Evolutionary conservation across 768 basidiomycete species (phyloP), one percentile per base, ranked within the genome.

Genomic region (Pleurotus eryngii): DNA sequence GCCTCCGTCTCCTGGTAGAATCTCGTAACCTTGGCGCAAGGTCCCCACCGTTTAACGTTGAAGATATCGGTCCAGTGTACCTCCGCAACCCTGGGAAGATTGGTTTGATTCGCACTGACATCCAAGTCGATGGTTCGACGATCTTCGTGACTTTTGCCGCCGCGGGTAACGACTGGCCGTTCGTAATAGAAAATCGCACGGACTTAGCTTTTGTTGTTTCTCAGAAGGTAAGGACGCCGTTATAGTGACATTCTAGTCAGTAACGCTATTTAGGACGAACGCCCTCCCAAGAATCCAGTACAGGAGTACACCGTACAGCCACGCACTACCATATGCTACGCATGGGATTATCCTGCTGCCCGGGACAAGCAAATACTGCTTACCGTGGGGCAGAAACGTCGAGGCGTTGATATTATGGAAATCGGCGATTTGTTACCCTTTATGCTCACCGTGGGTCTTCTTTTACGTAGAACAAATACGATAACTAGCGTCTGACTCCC

Each of bases 331-430:
- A 68, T 81, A 46, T 74, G 82, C 30, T 99, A 98, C 67, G 90
- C 95, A 4, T 99, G 96, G 96, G 97, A 99, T 66, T 84, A 80
- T 58, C 97, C 97, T 5, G 90, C 94, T 2, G 86, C 87, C 1
- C 76, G 76, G 46, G 86, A 89, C 63, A 98, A 96, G 73, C 86
- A 84, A 61, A 75, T 99, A 22, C 69, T 84, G 37, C 75, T 99
- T 18, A 68, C 70, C 8, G 78, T 86, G 49, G 86, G 85, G 43
- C 80, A 81, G 20, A 72, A 81, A 54, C 82, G 81, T 9, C 82
- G 92, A 26, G 70, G 78, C 18, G 76, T 98, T 50, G 96, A 98
- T 67, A 87, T 96, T 59, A 87, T 96, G 86, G 97, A 98, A 70
- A 98, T 99, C 18, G 97, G 97, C 24, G 83, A 90, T 61, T 81